Evolutionary conservation across 768 basidiomycete genomes (phyloP).

Genomic region (Saitozyma podzolica): DNA sequence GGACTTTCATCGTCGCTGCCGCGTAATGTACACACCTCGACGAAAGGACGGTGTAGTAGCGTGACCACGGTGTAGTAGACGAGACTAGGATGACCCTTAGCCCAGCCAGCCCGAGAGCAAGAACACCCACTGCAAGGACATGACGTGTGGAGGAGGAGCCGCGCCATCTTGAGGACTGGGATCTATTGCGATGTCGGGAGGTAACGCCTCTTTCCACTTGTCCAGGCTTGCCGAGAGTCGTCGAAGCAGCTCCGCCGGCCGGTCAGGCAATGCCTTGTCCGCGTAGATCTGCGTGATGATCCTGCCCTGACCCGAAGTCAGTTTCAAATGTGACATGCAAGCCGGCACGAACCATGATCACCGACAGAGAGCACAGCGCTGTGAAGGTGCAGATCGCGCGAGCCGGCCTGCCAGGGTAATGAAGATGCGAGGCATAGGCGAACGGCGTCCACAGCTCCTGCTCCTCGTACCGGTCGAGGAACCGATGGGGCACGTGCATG

Average conservation of each 20-base stretch:
- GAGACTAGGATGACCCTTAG: conserved; percentile 14
- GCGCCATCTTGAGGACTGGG: background rate
- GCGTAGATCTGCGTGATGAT: conserved; percentile 25
- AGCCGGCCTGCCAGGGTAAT: conserved; percentile 20
- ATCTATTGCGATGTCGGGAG: conserved; percentile 10
- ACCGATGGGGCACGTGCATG: conserved; percentile 29
- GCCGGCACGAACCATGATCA: conserved; percentile 24
- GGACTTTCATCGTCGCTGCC: too few relatives aligned
- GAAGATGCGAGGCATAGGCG: conserved; percentile 19
- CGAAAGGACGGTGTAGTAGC: conserved; percentile 30
- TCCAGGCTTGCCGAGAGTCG: conserved; percentile 13
- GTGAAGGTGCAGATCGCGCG: conserved; percentile 29
- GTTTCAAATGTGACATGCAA: background rate
- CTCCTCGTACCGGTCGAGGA: conserved; percentile 31
- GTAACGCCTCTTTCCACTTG: conserved; percentile 10
- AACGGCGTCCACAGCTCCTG: conserved; percentile 33
- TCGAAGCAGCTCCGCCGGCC: conserved; percentile 5
- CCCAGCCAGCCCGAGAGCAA: background rate
- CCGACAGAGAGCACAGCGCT: conserved; percentile 21
- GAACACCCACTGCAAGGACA: conserved; percentile 15
- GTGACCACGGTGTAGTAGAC: conserved; percentile 26
- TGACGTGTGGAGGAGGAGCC: conserved; percentile 16
- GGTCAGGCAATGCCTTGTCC: conserved; percentile 8
- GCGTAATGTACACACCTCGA: conserved; percentile 13
- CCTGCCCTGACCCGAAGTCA: conserved; percentile 4